A percentile compares a stretch with the other conserved stretches of the same genome.
These are phyloP conservation scores for Marchantia polymorpha DNA, from an alignment of 225 moss, liverwort and hornwort species.

Conservation along the genomic window DNA sequence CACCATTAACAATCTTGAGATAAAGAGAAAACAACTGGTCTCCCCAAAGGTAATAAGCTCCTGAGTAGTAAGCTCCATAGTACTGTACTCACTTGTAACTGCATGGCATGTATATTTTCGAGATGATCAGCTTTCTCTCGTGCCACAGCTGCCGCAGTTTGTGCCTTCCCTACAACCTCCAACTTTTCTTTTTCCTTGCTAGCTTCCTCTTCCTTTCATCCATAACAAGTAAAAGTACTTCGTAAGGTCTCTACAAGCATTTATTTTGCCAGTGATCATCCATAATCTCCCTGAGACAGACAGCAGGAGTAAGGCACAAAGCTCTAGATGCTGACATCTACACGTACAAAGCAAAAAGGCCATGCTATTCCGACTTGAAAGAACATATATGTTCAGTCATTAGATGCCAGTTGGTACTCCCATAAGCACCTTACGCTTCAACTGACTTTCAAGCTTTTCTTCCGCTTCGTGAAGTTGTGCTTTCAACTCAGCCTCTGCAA, in stretches of 20 bases:
- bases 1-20: background rate
- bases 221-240: background rate
- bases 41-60: too few relatives aligned
- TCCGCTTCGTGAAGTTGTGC: slow-evolving; percentile 59
- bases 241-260: background rate
- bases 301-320: background rate
- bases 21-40: background rate
- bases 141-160: slow-evolving; percentile 68
- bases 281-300: background rate
- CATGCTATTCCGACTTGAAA: too few relatives aligned
- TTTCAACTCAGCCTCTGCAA: slow-evolving; percentile 63
- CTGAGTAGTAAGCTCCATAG: too few relatives aligned
- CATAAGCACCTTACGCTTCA: slow-evolving; percentile 65
- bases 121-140: slow-evolving; percentile 82
- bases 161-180: slow-evolving; percentile 63
- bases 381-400: background rate
- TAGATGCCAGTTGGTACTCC: background rate
- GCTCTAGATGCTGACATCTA: background rate
- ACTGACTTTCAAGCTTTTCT: slow-evolving; percentile 56
- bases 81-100: slow-evolving; percentile 56
- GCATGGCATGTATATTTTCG: slow-evolving; percentile 60
- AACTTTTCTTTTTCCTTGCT: slow-evolving; percentile 62
- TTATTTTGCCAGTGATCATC: background rate
- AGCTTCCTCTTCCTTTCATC: slow-evolving; percentile 69
- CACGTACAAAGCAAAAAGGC: too few relatives aligned